Base-by-base conservation (phyloP, 2,329 filamentous ascomycete genomes). In the Penicillium sp. region DNA sequence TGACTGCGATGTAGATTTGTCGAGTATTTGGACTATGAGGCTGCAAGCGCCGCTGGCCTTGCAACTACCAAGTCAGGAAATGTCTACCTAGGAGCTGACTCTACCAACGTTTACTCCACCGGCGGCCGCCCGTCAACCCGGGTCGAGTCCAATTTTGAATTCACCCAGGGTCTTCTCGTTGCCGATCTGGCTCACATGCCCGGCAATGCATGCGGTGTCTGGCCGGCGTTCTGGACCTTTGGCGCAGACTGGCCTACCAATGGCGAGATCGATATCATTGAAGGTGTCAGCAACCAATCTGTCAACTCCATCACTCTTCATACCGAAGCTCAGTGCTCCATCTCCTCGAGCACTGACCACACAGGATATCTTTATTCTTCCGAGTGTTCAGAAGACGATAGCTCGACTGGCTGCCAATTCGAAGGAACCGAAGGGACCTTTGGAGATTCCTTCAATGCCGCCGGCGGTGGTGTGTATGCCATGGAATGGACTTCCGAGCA, bases 391-490 rank as follows among this genome's bases (percentile, higher is more conserved):
- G 40, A 43, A 0, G 70, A 71, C 1, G 74, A 80, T 59, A 83
- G 82, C 65, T 74, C 81, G 60, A 72, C 78, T 18, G 71, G 70
- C 16, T 78, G 78, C 58, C 71, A 70, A 1, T 71, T 78, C 16
- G 48, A 70, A 35, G 74, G 75, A 24, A 64, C 73, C 18, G 61
- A 67, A 30, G 68, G 72, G 23, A 71, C 67, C 52, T 85, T 79
- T 56, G 84, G 84, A 35, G 68, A 70, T 4, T 76, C 70, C 0
- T 81, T 87, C 70, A 88, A 83, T 61, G 60, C 65, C 3, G 63
- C 71, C 16, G 73, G 74, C 1, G 80, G 80, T 47, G 79, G 79
- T 50, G 66, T 82, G 1, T 77, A 80, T 61, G 80, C 78, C 1
- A 71, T 79, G 63, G 75, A 81, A 60, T 72, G 79, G 68, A 76